phyloP scores from a whole-genome alignment of 176 grass and related monocot genomes.

The Oryza nivara region DNA sequence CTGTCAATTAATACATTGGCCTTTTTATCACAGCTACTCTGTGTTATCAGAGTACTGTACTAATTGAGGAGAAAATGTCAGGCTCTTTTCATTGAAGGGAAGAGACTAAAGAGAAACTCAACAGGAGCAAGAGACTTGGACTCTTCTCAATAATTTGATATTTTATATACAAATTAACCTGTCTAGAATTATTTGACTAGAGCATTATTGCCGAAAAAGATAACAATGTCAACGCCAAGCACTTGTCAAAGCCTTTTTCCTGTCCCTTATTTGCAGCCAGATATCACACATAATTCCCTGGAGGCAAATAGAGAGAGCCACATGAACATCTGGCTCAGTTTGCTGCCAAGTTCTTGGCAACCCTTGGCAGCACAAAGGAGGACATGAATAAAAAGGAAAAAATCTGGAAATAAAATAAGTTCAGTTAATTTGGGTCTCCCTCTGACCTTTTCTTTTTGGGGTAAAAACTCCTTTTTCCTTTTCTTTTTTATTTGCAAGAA shows the following conservation, averaged over 20 bases:
- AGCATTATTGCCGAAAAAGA: neutral
- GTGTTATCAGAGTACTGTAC: neutral
- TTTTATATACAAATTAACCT: neutral
- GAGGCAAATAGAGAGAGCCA: neutral
- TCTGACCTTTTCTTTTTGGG: neutral
- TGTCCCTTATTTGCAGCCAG: conserved; percentile 1
- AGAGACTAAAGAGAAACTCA: neutral
- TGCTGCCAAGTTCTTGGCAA: neutral
- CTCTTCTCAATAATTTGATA: neutral
- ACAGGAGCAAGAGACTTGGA: neutral
- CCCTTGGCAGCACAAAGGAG: neutral
- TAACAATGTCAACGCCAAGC: neutral
- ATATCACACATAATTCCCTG: neutral
- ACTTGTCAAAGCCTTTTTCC: neutral
- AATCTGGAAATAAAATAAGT: neutral
- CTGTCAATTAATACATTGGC: neutral
- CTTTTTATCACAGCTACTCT: neutral
- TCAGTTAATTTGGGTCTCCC: neutral
- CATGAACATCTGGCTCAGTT: neutral
- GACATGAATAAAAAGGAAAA: neutral
- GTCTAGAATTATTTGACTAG: neutral
- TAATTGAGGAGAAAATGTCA: conserved; percentile 5
- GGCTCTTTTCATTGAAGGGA: neutral
- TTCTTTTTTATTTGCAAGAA: no score
- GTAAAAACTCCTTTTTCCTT: no score